Base-by-base conservation (phyloP, 768 basidiomycete species). In the Lanmaoa rubissima region DNA sequence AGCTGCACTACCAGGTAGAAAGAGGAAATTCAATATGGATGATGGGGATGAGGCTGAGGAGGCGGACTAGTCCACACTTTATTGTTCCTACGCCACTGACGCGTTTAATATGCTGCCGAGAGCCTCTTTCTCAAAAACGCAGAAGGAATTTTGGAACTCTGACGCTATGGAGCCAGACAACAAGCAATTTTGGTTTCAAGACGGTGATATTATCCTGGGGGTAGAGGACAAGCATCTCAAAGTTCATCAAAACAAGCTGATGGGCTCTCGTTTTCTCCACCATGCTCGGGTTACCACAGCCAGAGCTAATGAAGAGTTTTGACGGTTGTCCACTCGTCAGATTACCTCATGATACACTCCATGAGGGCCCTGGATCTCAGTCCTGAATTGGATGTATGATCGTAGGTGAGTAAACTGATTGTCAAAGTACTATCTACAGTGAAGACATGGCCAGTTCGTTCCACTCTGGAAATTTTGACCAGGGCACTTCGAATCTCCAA, bases 1-100 rank as follows among this genome's bases (percentile, higher is more conserved):
- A 10, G 81, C 76, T 60, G 79, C 81, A 45, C 70, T 90, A 72
- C 90, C 89, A n/a, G 89, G 90, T 8, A 76, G 75, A 70, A 92
- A 91, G 72, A 70, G 85, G 64, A 94, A 92, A 69, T 67, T 91
- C 54, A 75, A 82, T 43, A 63, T 92, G 60, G 83, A 78, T 17
- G 72, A 73, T 38, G 78, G 9, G 1, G 73, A 69, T 19, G 71
- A 59, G 17, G 73, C 57, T 0, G 74, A 66, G 2, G 75, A 74
- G 16, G 74, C 4, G 14, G 58, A 62, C 11, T 69, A 57, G 42
- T 51, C 28, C 3, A 14, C 16, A 38, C 4, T 31, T 31, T 11
- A 24, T 57, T 8, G 21, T 60, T 47, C 50, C 55, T 54, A 52
- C 60, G 49, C 54, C 44, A 54, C 54, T 5, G 17, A 53, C 43